phyloP scores from a whole-genome alignment of 192 early-diverging fungal genomes.

The Entophlyctis luteolus region DNA sequence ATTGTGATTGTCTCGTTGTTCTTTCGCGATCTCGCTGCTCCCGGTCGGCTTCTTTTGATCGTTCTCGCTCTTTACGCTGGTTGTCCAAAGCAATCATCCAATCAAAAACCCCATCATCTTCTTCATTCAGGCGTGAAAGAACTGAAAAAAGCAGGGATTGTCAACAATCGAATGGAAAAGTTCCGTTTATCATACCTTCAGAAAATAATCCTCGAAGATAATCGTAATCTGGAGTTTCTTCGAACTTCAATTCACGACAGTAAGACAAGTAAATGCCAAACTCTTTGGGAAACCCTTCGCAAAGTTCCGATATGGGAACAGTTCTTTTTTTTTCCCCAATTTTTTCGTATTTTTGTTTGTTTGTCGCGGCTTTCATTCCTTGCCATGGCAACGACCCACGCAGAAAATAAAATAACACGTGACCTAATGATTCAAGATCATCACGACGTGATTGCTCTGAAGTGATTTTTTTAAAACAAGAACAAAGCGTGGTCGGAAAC shows the following conservation, averaged over 20 bases:
- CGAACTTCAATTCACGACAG: slow-evolving; percentile 87
- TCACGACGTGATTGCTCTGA: slow-evolving; percentile 97
- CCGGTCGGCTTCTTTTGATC: slow-evolving; percentile 38
- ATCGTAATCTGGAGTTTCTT: slow-evolving; percentile 95
- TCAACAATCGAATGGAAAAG: background rate
- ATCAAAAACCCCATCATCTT: slow-evolving; percentile 91
- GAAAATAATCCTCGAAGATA: slow-evolving; percentile 82
- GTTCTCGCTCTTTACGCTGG: slow-evolving; percentile 46
- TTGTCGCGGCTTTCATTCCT: slow-evolving; percentile 95
- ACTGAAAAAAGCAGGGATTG: slow-evolving; percentile 18
- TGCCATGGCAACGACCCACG: slow-evolving; percentile 94
- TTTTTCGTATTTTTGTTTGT: slow-evolving; percentile 99
- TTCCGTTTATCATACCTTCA: slow-evolving; percentile 48
- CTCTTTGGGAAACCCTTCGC: slow-evolving; percentile 88
- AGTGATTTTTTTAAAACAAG: background rate
- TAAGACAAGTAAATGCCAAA: slow-evolving; percentile 87
- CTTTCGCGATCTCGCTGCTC: slow-evolving; percentile 34
- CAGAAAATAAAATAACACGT: slow-evolving; percentile 98
- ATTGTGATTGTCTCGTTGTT: slow-evolving; percentile 1
- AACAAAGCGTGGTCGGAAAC: slow-evolving; percentile 33
- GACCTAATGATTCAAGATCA: slow-evolving; percentile 94
- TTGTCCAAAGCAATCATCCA: slow-evolving; percentile 73
- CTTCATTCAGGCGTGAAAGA: slow-evolving; percentile 53
- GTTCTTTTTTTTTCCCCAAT: slow-evolving; percentile 98
- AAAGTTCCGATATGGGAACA: slow-evolving; percentile 82